Evolutionary conservation across 352 stramenopile genomes (phyloP).

Genomic region (Pythium phragmitis): DNA sequence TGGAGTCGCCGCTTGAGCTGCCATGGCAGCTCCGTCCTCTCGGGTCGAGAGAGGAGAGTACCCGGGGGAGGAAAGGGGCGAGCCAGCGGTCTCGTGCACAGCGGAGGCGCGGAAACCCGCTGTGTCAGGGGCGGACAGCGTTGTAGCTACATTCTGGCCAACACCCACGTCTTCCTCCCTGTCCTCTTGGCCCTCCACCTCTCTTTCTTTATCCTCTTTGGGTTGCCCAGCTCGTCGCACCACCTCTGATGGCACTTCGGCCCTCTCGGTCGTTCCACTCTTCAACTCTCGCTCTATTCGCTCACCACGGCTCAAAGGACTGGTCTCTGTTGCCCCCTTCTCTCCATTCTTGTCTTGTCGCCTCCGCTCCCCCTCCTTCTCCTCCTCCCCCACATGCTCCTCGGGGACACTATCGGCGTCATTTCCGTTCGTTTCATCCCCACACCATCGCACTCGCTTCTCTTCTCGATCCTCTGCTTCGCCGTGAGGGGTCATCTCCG

Average conservation of each 20-base stretch:
- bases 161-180: too few species aligned
- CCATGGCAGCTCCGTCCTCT: constrained; percentile 10
- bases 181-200: too few species aligned
- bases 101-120: too few species aligned
- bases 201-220: too few species aligned
- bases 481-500: background rate
- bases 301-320: background rate
- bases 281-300: too few species aligned
- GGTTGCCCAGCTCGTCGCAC: too few species aligned
- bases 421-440: background rate
- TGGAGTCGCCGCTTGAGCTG: background rate
- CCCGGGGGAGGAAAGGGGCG: background rate
- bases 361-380: background rate
- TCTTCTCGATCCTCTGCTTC: background rate
- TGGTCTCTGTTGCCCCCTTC: background rate
- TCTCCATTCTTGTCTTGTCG: background rate
- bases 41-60: constrained; percentile 8
- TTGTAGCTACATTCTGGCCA: too few species aligned
- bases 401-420: too few species aligned
- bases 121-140: too few species aligned
- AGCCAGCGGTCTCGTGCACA: too few species aligned
- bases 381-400: background rate
- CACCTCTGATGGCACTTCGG: too few species aligned
- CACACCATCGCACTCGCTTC: constrained; percentile 14
- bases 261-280: too few species aligned